These are phyloP conservation scores for Penicillium palitans DNA, from an alignment of 2,329 filamentous ascomycete species.

Conservation along the genomic window DNA sequence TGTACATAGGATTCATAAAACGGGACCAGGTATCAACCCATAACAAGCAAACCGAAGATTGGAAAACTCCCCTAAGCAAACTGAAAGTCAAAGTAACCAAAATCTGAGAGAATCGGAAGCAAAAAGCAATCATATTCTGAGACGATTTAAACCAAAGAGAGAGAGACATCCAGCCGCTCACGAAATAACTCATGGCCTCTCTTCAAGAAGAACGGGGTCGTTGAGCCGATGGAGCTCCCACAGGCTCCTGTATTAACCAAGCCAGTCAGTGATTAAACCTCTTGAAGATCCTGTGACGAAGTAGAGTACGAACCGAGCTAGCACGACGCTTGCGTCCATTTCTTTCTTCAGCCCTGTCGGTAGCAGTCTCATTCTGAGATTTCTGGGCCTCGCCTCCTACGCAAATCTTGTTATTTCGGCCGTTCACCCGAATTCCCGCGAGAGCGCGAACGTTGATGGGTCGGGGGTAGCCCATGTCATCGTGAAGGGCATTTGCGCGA, in stretches of 20 bases:
- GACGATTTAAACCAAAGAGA: neutral
- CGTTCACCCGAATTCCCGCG: conserved; percentile 29
- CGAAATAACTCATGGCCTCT: neutral
- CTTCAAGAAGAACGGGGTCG: neutral
- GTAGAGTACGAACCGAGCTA: conserved; percentile 2
- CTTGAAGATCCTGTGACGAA: neutral
- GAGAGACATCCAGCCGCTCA: neutral
- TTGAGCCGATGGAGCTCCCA: neutral
- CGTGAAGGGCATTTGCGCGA: conserved; percentile 1
- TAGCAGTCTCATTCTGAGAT: neutral
- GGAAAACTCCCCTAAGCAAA: neutral
- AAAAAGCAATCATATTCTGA: neutral
- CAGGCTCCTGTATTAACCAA: conserved; percentile 1
- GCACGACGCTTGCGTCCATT: conserved; percentile 4
- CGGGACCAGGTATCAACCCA: neutral
- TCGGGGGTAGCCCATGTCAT: neutral
- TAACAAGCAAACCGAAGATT: neutral
- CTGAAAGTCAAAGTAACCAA: neutral
- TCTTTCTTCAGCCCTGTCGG: neutral
- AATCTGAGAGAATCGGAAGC: neutral
- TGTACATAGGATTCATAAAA: neutral
- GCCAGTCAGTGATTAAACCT: neutral
- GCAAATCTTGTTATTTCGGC: neutral
- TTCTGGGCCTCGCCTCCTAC: neutral
- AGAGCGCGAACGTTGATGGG: conserved; percentile 20